Conservation (phyloP, 2,329 filamentous ascomycete species). For the Capronia epimyces region DNA sequence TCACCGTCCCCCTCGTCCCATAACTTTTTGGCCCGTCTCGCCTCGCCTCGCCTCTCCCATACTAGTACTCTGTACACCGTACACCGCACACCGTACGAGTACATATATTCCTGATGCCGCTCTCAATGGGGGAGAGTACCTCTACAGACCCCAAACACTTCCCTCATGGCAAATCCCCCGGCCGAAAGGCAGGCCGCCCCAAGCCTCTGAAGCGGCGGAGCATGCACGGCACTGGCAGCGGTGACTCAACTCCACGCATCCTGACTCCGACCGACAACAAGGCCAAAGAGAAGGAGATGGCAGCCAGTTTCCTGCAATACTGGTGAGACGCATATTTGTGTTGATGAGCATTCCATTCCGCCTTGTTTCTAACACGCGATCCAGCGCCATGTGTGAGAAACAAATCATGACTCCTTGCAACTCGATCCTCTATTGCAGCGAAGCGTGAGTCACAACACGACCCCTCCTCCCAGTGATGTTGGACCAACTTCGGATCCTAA, state of each 20-base stretch:
- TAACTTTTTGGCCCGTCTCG: too few relatives aligned
- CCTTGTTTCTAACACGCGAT: background rate
- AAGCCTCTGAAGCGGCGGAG: conserved; percentile 18
- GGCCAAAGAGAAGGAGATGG: conserved; percentile 32
- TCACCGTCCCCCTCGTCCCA: background rate
- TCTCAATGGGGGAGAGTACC: conserved; percentile 16
- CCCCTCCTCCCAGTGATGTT: background rate
- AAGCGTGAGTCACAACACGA: conserved; percentile 46
- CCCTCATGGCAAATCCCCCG: conserved; percentile 14
- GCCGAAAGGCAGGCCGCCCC: conserved; percentile 8
- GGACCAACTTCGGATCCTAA: background rate
- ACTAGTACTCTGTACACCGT: too few relatives aligned
- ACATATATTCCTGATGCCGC: conserved; percentile 13
- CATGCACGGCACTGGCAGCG: background rate
- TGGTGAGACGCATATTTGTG: conserved; percentile 33
- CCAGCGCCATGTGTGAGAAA: conserved; percentile 59
- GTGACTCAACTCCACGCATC: conserved; percentile 16
- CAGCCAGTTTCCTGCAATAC: conserved; percentile 42
- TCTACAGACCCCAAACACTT: conserved; percentile 1
- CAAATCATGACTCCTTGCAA: conserved; percentile 59
- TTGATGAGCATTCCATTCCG: background rate
- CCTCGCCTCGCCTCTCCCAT: too few relatives aligned
- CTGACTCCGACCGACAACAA: conserved; percentile 9
- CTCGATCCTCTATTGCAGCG: conserved; percentile 59
- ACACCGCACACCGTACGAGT: too few relatives aligned